Evolutionary conservation across 352 stramenopile species (phyloP), one percentile per base, ranked within the genome.

Genomic region (Globisporangium megalacanthum): DNA sequence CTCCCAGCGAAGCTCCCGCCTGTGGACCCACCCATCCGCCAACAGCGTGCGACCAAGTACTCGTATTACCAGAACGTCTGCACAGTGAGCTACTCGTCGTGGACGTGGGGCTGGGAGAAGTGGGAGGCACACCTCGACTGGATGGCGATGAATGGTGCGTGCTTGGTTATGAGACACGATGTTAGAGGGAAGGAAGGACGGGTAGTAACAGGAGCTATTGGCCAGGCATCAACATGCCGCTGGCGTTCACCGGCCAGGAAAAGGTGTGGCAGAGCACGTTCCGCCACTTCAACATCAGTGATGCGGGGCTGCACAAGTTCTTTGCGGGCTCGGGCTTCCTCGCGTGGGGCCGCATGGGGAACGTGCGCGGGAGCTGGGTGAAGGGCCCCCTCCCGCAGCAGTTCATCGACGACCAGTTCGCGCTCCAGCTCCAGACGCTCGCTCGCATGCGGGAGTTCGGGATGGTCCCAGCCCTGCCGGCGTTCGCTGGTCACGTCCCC

Each of bases 31-130:
- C 37, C 36, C 0, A 64, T 77, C 19, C 73, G 66, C 17, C 68
- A 88, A 46, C 73, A 88, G 66, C 79, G 84, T 42, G 76, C 57
- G 44, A 45, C 81, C 60, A 84, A 86, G 60, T 95, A 91, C 65
- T 83, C 82, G 35, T 97, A 97, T 73, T 93, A 95, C 61, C 86
- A 94, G 61, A 97, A 97, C 64, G 88, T 97, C 33, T 96, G 89
- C 68, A 97, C 88, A 0, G 86, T 91, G 56, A 94, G 86, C 66
- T 97, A 97, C 68, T 94, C 83, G 44, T 88, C 86, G 49, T 94
- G 88, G 70, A 79, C 77, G 48, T 97, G 92, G 84, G 77, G 83
- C 19, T 96, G 86, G 83, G 31, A 64, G n/a, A 69, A 91, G 58
- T 97, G 91, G 91, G 83, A 96, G 66, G 68, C 72, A 4, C 88